phyloP scores from a whole-genome alignment of 1,284 basidiomycete genomes.

The Boletus smithii region DNA sequence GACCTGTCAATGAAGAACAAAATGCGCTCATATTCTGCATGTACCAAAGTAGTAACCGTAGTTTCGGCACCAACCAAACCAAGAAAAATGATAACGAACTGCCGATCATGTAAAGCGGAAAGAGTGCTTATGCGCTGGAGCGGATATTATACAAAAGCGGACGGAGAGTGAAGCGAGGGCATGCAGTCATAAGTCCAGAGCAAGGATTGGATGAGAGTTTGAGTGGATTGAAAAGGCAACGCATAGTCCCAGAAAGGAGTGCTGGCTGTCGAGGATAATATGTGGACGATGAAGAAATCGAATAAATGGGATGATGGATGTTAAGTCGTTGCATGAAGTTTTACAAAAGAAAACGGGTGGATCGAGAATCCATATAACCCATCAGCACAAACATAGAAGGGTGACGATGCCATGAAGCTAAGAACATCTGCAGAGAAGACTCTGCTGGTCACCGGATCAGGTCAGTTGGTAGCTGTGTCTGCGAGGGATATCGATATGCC shows the following conservation, averaged over 20 bases:
- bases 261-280: conserved; percentile 20
- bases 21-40: conserved; percentile 31
- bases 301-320: conserved; percentile 20
- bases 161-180: conserved; percentile 11
- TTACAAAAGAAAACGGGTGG: conserved; percentile 18
- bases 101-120: conserved; percentile 9
- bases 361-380: conserved; percentile 7
- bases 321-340: conserved; percentile 20
- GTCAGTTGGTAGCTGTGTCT: conserved; percentile 55
- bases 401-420: conserved; percentile 8
- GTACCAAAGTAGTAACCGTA: conserved; percentile 19
- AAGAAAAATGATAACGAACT: conserved; percentile 23
- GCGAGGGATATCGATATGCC: conserved; percentile 79
- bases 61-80: conserved; percentile 20
- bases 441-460: conserved; percentile 45
- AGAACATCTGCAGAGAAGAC: conserved; percentile 1
- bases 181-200: conserved; percentile 32
- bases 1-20: conserved; percentile 6
- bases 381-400: conserved; percentile 4
- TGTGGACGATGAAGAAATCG: conserved; percentile 13
- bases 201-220: conserved; percentile 21
- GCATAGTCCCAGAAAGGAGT: conserved; percentile 31
- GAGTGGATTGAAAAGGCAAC: conserved; percentile 16
- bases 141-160: conserved; percentile 18
- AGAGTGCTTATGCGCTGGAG: conserved; percentile 7